Evolutionary conservation across 2,329 filamentous ascomycete species (phyloP).

Genomic region (Neofusicoccum cordaticola): DNA sequence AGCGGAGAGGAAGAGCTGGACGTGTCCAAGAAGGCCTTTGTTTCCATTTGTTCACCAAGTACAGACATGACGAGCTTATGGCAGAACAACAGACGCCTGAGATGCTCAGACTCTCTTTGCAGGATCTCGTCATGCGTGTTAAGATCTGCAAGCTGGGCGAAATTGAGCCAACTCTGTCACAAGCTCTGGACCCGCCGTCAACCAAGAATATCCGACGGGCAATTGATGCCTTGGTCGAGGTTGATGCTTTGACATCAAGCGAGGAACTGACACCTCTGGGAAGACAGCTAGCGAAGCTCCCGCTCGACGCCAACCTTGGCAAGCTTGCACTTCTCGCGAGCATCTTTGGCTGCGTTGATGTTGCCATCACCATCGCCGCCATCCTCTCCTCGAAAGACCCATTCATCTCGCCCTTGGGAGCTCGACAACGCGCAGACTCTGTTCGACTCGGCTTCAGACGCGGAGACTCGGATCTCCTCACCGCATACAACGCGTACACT

Average conservation of each 20-base stretch:
- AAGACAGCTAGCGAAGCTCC: constrained; percentile 79
- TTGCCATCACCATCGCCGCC: constrained; percentile 85
- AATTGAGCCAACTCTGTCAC: constrained; percentile 83
- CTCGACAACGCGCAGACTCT: constrained; percentile 76
- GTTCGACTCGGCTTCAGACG: constrained; percentile 76
- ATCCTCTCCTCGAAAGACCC: constrained; percentile 94
- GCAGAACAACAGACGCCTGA: constrained; percentile 93
- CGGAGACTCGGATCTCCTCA: constrained; percentile 87
- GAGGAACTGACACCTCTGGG: constrained; percentile 89
- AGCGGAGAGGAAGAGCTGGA: constrained; percentile 87
- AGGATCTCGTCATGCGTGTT: constrained; percentile 91
- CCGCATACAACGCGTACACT: constrained; percentile 88
- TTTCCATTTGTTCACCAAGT: constrained; percentile 91
- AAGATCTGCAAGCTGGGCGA: constrained; percentile 96
- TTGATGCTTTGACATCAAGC: constrained; percentile 74
- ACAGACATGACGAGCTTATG: constrained; percentile 80
- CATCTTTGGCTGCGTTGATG: constrained; percentile 88
- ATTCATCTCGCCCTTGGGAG: constrained; percentile 82
- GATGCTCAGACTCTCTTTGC: constrained; percentile 88
- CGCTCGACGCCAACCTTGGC: constrained; percentile 89
- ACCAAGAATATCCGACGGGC: constrained; percentile 90
- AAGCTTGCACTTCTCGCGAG: constrained; percentile 86
- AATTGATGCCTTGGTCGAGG: constrained; percentile 89
- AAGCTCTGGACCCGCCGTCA: constrained; percentile 86
- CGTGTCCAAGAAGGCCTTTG: constrained; percentile 93